A percentile compares a stretch with the other conserved stretches of the same genome.
phyloP scores from a whole-genome alignment of 164 flowering plant species.

The Piper longum region DNA sequence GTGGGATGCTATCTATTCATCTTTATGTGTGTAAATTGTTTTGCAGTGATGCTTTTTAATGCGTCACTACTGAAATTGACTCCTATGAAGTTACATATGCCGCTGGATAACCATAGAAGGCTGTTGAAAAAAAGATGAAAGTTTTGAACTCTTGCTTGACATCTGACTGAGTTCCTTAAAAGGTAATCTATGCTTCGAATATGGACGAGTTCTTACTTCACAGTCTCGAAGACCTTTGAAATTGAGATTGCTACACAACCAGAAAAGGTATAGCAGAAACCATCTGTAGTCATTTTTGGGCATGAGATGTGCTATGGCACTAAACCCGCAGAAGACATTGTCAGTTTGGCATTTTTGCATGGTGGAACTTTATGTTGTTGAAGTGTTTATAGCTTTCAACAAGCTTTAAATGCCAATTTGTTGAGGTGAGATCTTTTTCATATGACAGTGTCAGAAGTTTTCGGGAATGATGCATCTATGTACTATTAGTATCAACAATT shows the following conservation, averaged over 20 bases:
- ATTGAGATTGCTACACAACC: not conserved
- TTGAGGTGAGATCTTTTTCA: too few species aligned
- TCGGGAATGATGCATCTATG: too few species aligned
- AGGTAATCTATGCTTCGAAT: not conserved
- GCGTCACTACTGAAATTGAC: constrained; percentile 62
- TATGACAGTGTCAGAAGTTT: too few species aligned
- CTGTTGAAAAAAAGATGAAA: constrained; percentile 5
- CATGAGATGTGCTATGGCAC: too few species aligned
- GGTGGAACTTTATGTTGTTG: too few species aligned
- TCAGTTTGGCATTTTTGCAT: too few species aligned
- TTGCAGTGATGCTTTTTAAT: constrained; percentile 41
- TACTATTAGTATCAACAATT: too few species aligned
- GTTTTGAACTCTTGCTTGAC: not conserved
- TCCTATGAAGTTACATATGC: constrained; percentile 29
- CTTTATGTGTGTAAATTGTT: not conserved
- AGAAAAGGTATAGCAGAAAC: not conserved
- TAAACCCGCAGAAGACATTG: too few species aligned
- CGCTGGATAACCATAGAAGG: constrained; percentile 13
- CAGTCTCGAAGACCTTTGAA: not conserved
- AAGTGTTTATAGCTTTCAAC: too few species aligned
- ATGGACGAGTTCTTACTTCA: not conserved
- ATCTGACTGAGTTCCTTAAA: not conserved
- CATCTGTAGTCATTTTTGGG: too few species aligned
- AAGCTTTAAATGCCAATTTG: too few species aligned
- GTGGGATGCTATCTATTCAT: not conserved